phyloP scores from a whole-genome alignment of 495 filamentous ascomycete species.

The Hypomontagnella submonticulosa region DNA sequence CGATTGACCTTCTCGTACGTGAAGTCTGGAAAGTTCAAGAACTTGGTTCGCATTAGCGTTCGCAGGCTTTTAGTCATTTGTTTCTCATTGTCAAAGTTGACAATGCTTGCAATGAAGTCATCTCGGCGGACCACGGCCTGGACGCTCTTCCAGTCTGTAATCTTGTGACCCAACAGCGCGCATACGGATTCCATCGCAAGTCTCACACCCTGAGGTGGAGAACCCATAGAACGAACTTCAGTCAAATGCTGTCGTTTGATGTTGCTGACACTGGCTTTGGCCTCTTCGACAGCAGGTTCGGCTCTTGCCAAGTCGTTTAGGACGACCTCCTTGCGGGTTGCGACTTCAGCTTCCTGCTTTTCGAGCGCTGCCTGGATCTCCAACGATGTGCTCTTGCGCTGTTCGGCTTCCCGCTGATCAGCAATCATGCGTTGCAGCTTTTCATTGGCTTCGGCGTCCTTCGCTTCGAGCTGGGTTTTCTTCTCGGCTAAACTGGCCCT shows the following conservation, averaged over 20 bases:
- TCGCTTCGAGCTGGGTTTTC: conserved; percentile 89
- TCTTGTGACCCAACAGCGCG: conserved; percentile 90
- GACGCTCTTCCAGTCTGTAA: conserved; percentile 89
- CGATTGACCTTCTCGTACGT: conserved; percentile 95
- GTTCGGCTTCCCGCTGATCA: conserved; percentile 95
- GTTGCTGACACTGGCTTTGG: conserved; percentile 93
- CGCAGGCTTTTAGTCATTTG: conserved; percentile 90
- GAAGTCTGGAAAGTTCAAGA: conserved; percentile 90
- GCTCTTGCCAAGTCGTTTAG: conserved; percentile 87
- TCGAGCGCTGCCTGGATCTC: conserved; percentile 89
- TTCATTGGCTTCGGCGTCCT: conserved; percentile 95
- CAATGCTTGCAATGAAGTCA: conserved; percentile 97
- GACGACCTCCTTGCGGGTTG: conserved; percentile 83
- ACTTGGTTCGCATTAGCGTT: conserved; percentile 91
- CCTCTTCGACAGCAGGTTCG: conserved; percentile 92
- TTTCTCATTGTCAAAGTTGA: conserved; percentile 94
- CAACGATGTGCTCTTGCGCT: conserved; percentile 84
- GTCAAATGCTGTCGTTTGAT: conserved; percentile 97
- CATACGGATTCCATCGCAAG: conserved; percentile 96
- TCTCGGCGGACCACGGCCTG: conserved; percentile 87
- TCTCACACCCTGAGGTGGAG: conserved; percentile 87
- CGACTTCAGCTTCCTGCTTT: conserved; percentile 90
- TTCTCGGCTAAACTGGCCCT: conserved; percentile 91
- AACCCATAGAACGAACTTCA: conserved; percentile 96
- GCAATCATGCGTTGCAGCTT: conserved; percentile 97